Conservation (phyloP, 1,139 yeast genomes). For the Debaryomycetaceae sp. region DNA sequence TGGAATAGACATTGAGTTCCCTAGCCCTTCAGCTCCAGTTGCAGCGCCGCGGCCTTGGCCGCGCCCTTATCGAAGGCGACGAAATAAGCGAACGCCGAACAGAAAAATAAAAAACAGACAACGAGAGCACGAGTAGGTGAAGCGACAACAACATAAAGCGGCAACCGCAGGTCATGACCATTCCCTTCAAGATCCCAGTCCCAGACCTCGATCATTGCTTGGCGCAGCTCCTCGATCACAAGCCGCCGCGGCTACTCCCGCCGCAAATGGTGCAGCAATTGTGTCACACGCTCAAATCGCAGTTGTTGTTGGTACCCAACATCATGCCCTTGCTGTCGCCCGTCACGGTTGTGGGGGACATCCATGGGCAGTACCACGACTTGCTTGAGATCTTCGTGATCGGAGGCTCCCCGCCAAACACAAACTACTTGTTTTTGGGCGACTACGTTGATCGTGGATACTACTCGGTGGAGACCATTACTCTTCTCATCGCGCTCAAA, state of each 20-base stretch:
- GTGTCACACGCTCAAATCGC: conserved; percentile 40
- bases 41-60: not conserved
- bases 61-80: not conserved
- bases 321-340: conserved; percentile 83
- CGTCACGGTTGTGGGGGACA: conserved; percentile 96
- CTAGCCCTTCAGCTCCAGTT: conserved; percentile 1
- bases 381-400: conserved; percentile 84
- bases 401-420: conserved; percentile 91
- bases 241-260: conserved; percentile 43
- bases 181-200: conserved; percentile 29
- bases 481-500: conserved; percentile 77
- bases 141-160: not conserved
- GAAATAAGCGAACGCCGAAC: not conserved
- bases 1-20: not conserved
- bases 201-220: conserved; percentile 43
- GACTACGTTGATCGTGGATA: conserved; percentile 91
- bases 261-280: conserved; percentile 38
- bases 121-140: not conserved
- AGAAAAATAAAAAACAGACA: conserved; percentile 1
- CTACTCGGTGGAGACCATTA: conserved; percentile 88
- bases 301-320: conserved; percentile 47
- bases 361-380: conserved; percentile 97
- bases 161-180: conserved; percentile 24
- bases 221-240: conserved; percentile 38
- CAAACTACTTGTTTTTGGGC: conserved; percentile 88